These are phyloP conservation scores for Kluyveromyces aestuarii DNA, from an alignment of 805 yeast species.

Conservation along the genomic window DNA sequence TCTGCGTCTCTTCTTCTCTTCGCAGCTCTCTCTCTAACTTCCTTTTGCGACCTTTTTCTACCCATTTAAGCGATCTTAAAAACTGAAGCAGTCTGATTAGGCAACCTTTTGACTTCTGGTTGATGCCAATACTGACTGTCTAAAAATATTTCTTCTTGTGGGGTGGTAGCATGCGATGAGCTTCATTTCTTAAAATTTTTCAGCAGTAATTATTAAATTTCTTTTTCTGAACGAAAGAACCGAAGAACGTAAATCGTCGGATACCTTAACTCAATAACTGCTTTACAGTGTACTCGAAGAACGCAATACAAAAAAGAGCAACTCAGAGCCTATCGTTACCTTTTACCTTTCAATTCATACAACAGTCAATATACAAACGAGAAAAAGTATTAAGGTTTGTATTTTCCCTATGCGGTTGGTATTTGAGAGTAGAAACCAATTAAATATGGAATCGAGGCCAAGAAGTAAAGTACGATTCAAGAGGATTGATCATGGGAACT, in stretches of 20 bases:
- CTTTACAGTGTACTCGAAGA: background rate
- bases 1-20: slow-evolving; percentile 26
- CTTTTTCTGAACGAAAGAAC: background rate
- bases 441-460: background rate
- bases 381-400: too few relatives aligned
- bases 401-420: background rate
- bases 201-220: slow-evolving; percentile 1
- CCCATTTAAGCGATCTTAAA: slow-evolving; percentile 8
- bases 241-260: background rate
- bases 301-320: background rate
- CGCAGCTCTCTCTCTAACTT: slow-evolving; percentile 23
- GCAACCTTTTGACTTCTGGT: too few relatives aligned
- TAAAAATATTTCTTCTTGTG: background rate
- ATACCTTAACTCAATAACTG: background rate
- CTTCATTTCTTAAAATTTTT: slow-evolving; percentile 9
- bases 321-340: too few relatives aligned
- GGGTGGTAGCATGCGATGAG: background rate
- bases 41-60: slow-evolving; percentile 20
- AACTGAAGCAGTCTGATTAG: slow-evolving; percentile 8
- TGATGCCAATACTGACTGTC: background rate
- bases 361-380: too few relatives aligned
- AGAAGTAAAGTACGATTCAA: background rate
- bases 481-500: background rate
- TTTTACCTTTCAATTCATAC: too few relatives aligned
- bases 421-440: background rate